phyloP scores from a whole-genome alignment of 2,329 filamentous ascomycete species.

The Fusarium bulbicola region DNA sequence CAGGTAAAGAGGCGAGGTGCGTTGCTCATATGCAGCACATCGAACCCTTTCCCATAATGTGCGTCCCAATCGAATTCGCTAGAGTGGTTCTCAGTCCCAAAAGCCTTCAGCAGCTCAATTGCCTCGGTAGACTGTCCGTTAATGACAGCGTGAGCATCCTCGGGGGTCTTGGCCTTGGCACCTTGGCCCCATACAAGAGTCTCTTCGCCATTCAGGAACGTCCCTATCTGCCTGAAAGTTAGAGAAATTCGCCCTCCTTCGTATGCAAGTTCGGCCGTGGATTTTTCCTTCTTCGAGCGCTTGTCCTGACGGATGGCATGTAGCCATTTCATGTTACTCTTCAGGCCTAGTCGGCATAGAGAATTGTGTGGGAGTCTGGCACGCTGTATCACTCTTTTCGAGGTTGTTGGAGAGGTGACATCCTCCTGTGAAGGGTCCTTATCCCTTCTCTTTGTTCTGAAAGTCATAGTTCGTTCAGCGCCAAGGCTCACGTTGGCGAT shows the following conservation, averaged over 20 bases:
- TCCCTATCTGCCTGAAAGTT: constrained; percentile 90
- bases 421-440: constrained; percentile 49
- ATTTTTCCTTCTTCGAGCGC: constrained; percentile 73
- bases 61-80: constrained; percentile 77
- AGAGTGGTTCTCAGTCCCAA: constrained; percentile 84
- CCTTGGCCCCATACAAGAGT: constrained; percentile 91
- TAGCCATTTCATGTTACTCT: constrained; percentile 87
- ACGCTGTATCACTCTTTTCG: constrained; percentile 67
- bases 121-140: constrained; percentile 75
- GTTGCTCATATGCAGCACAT: constrained; percentile 76
- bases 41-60: constrained; percentile 82
- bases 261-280: constrained; percentile 74
- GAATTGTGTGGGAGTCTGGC: constrained; percentile 87
- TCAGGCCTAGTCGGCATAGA: constrained; percentile 81
- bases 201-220: constrained; percentile 75
- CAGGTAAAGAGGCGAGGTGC: constrained; percentile 62
- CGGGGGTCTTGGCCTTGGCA: constrained; percentile 72
- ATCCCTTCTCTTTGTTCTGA: constrained; percentile 79
- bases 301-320: constrained; percentile 94
- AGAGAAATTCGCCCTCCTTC: constrained; percentile 85
- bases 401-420: constrained; percentile 7
- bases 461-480: constrained; percentile 87
- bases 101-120: constrained; percentile 76
- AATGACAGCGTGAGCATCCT: constrained; percentile 69
- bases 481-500: constrained; percentile 97